Percentiles rank a stretch among this genome's conserved stretches.
These are phyloP conservation scores for Ophiorrhiza pumila DNA, from an alignment of 257 asterid species.

Conservation along the genomic window DNA sequence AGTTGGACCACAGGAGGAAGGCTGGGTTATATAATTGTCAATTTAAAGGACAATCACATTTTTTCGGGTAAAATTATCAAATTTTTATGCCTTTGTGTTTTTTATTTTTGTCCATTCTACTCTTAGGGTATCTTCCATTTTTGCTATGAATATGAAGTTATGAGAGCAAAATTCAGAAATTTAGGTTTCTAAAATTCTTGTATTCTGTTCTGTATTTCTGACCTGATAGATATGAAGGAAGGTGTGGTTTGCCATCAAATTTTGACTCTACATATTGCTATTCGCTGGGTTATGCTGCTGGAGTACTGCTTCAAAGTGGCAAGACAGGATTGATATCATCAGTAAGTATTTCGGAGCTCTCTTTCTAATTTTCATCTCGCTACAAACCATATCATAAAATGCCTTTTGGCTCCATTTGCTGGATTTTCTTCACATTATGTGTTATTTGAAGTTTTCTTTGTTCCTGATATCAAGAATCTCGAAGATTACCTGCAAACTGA, in stretches of 20 bases:
- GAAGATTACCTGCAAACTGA: neutral
- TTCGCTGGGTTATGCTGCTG: conserved; percentile 80
- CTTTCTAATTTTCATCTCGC: neutral
- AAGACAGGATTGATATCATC: conserved; percentile 84
- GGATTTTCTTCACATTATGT: neutral
- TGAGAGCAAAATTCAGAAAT: neutral
- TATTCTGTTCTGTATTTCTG: conserved; percentile 10
- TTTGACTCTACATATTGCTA: conserved; percentile 90
- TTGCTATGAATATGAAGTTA: neutral
- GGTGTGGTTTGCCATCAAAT: conserved; percentile 95
- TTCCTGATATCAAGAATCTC: neutral
- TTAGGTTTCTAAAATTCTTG: neutral
- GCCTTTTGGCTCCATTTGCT: neutral
- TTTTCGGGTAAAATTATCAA: conserved; percentile 68
- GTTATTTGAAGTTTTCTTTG: neutral
- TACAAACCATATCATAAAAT: neutral
- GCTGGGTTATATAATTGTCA: conserved; percentile 56
- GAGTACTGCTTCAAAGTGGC: conserved; percentile 73
- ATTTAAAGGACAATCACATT: conserved; percentile 93
- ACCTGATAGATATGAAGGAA: conserved; percentile 74
- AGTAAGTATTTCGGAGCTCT: conserved; percentile 28
- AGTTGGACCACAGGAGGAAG: conserved; percentile 70
- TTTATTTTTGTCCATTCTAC: conserved; percentile 15
- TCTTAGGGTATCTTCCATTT: neutral
- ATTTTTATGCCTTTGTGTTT: neutral